Conservation (phyloP, 163 green algal genomes). For the Chlamydomonas reinhardtii region DNA sequence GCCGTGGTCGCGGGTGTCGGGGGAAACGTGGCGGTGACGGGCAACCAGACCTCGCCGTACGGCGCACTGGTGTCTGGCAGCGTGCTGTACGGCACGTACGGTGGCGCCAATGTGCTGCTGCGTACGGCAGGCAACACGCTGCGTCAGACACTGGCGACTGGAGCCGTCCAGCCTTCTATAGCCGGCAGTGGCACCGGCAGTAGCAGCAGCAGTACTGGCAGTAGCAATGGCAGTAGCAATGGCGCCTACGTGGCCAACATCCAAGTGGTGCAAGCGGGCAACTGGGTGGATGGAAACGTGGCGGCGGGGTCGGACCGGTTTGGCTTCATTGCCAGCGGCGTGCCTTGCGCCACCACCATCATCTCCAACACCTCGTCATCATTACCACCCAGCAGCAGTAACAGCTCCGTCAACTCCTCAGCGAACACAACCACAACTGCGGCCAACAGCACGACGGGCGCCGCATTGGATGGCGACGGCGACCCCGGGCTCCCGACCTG, state of each 20-base stretch:
- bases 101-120: slow-evolving; percentile 50
- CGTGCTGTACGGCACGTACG: slow-evolving; percentile 57
- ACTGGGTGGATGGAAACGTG: slow-evolving; percentile 52
- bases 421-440: too few relatives aligned
- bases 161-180: slow-evolving; percentile 40
- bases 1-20: slow-evolving; percentile 5
- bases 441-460: neutral
- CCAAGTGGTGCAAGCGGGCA: neutral
- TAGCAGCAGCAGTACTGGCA: neutral
- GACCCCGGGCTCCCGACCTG: neutral
- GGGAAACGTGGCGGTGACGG: neutral
- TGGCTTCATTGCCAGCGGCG: slow-evolving; percentile 57
- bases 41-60: too few relatives aligned
- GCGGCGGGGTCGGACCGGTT: slow-evolving; percentile 59
- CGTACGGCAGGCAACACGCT: slow-evolving; percentile 42
- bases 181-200: neutral
- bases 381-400: too few relatives aligned
- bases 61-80: slow-evolving; percentile 38
- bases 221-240: neutral
- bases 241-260: neutral
- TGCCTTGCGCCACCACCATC: slow-evolving; percentile 21
- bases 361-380: neutral
- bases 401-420: too few relatives aligned
- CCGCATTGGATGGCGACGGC: neutral
- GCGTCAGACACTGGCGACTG: slow-evolving; percentile 57